A percentile compares a stretch with the other conserved stretches of the same genome.
phyloP scores from a whole-genome alignment of 495 filamentous ascomycete genomes.

The Thozetella sp. region DNA sequence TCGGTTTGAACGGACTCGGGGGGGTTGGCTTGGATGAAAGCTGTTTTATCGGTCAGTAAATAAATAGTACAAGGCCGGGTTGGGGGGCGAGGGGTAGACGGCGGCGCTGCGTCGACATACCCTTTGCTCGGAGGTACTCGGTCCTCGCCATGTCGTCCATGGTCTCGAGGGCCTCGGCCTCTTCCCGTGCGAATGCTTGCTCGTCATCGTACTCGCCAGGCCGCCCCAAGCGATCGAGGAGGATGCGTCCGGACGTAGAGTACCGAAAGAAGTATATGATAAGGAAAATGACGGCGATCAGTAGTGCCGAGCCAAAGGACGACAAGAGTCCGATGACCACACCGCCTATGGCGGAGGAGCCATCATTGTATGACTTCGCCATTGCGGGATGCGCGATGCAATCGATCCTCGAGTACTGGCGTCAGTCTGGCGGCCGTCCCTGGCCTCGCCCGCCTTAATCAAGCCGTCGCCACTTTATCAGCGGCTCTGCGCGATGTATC shows the following conservation, averaged over 20 bases:
- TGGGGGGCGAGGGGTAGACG: not conserved
- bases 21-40: slow-evolving; percentile 91
- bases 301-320: slow-evolving; percentile 89
- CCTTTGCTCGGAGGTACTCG: slow-evolving; percentile 94
- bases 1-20: slow-evolving; percentile 95
- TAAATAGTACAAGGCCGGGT: not conserved
- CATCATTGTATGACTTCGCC: slow-evolving; percentile 6
- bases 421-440: slow-evolving; percentile 15
- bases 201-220: slow-evolving; percentile 98
- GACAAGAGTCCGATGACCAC: slow-evolving; percentile 94
- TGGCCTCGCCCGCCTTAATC: slow-evolving; percentile 16
- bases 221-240: slow-evolving; percentile 89
- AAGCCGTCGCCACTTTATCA: slow-evolving; percentile 12
- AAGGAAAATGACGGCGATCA: slow-evolving; percentile 79
- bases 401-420: not conserved
- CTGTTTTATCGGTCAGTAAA: slow-evolving; percentile 45
- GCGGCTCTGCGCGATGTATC: not conserved
- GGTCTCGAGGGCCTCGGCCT: slow-evolving; percentile 89
- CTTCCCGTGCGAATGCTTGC: slow-evolving; percentile 86
- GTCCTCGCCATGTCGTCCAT: slow-evolving; percentile 93
- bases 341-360: slow-evolving; percentile 61
- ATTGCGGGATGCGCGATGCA: not conserved
- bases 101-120: slow-evolving; percentile 61
- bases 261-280: slow-evolving; percentile 94
- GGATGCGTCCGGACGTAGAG: slow-evolving; percentile 84